Evolutionary conservation across 1,284 basidiomycete species (phyloP).

Genomic region (Cryptococcus sp.): DNA sequence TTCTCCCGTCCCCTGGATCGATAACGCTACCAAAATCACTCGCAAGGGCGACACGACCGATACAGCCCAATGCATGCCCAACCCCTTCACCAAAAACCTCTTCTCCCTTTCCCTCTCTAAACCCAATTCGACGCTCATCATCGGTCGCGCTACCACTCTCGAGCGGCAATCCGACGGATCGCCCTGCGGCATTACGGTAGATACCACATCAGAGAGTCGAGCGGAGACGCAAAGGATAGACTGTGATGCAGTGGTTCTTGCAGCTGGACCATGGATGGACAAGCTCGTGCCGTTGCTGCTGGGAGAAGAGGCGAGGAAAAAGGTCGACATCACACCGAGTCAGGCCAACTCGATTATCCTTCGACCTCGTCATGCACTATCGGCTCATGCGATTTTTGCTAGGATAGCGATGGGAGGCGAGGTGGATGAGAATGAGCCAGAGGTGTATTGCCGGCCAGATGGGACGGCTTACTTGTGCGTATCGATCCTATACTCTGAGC

Average conservation of each 20-base stretch:
- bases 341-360: slow-evolving; percentile 47
- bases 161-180: slow-evolving; percentile 48
- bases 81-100: slow-evolving; percentile 6
- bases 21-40: neutral
- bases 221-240: slow-evolving; percentile 37
- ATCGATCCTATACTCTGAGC: neutral
- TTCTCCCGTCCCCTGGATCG: neutral
- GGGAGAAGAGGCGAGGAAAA: slow-evolving; percentile 39
- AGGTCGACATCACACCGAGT: slow-evolving; percentile 25
- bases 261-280: slow-evolving; percentile 78
- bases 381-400: slow-evolving; percentile 46
- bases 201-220: slow-evolving; percentile 7
- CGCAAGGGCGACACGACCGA: neutral
- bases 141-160: slow-evolving; percentile 9
- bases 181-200: slow-evolving; percentile 39
- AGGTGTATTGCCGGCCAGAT: slow-evolving; percentile 42
- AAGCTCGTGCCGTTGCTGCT: slow-evolving; percentile 50
- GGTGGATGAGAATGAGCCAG: slow-evolving; percentile 34
- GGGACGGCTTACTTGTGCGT: slow-evolving; percentile 21
- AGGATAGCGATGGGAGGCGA: slow-evolving; percentile 43
- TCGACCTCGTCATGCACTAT: slow-evolving; percentile 7
- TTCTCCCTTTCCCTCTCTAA: slow-evolving; percentile 6
- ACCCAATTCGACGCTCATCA: slow-evolving; percentile 8
- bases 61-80: slow-evolving; percentile 9
- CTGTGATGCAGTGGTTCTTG: slow-evolving; percentile 55